phyloP scores from a whole-genome alignment of 176 grass and related monocot genomes.

The Eragrostis curvula region DNA sequence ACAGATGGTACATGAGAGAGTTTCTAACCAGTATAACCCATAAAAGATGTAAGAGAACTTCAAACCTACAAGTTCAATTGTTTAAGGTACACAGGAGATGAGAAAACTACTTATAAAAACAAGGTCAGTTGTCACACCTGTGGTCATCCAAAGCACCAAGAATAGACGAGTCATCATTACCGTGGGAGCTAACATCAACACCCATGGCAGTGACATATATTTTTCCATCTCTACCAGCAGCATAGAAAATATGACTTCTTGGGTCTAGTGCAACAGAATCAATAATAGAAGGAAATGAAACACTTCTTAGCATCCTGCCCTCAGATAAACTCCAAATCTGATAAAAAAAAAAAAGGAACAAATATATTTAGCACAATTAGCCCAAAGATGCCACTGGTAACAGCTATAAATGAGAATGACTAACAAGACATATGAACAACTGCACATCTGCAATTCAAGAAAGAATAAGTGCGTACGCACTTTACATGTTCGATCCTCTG shows the following conservation, averaged over 20 bases:
- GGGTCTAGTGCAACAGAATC: slow-evolving; percentile 67
- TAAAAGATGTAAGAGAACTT: slow-evolving; percentile 13
- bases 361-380: slow-evolving; percentile 32
- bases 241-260: slow-evolving; percentile 84
- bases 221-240: slow-evolving; percentile 88
- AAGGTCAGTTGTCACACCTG: slow-evolving; percentile 50
- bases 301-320: slow-evolving; percentile 69
- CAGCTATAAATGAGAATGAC: slow-evolving; percentile 5
- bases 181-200: slow-evolving; percentile 58
- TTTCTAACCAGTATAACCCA: too few relatives aligned
- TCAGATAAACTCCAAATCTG: slow-evolving; percentile 89
- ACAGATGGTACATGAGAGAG: neutral
- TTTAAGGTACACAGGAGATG: slow-evolving; percentile 23
- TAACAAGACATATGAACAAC: neutral
- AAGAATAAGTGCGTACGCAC: slow-evolving; percentile 40
- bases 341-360: slow-evolving; percentile 8
- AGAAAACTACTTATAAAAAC: slow-evolving; percentile 9
- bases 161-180: slow-evolving; percentile 51
- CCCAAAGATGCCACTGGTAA: neutral
- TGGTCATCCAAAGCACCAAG: slow-evolving; percentile 72
- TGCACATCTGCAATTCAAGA: neutral
- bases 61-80: neutral
- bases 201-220: slow-evolving; percentile 87
- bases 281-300: slow-evolving; percentile 67
- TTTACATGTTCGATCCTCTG: slow-evolving; percentile 86